A percentile compares a stretch with the other conserved stretches of the same genome.
These are phyloP conservation scores for Plenodomus lindquistii DNA, from an alignment of 2,329 filamentous ascomycete genomes.

Conservation along the genomic window DNA sequence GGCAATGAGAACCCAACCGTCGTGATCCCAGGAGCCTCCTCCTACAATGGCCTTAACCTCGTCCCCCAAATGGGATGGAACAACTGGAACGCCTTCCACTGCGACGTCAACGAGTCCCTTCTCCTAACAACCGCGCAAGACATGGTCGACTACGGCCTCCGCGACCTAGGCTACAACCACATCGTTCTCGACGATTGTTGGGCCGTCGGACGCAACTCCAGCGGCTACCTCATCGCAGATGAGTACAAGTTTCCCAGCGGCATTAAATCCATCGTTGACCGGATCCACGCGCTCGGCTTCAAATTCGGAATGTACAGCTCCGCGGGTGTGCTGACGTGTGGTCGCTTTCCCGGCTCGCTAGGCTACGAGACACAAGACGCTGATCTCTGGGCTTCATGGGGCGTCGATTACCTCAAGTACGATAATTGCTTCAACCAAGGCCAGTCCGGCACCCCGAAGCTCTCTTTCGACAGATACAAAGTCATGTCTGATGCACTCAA, in stretches of 20 bases:
- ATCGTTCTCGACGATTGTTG: constrained; percentile 60
- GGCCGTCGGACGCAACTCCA: constrained; percentile 50
- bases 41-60: constrained; percentile 20
- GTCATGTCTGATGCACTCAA: constrained; percentile 55
- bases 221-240: constrained; percentile 47
- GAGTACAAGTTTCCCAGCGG: constrained; percentile 48
- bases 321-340: constrained; percentile 51
- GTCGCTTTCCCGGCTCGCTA: constrained; percentile 48
- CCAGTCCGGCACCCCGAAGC: constrained; percentile 52
- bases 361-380: constrained; percentile 59
- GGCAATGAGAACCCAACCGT: constrained; percentile 17
- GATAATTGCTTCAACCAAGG: constrained; percentile 63
- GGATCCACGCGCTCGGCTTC: constrained; percentile 54
- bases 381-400: constrained; percentile 56
- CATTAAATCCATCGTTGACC: constrained; percentile 52
- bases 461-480: constrained; percentile 54
- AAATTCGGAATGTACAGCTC: constrained; percentile 59
- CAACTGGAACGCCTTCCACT: constrained; percentile 24
- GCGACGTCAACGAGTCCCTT: background rate
- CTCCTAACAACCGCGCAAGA: background rate
- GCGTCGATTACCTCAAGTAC: constrained; percentile 54
- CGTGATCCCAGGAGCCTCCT: constrained; percentile 20
- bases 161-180: constrained; percentile 56
- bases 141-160: constrained; percentile 51
- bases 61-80: constrained; percentile 47